Evolutionary conservation across 441 rosid species (phyloP), one percentile per base, ranked within the genome.

Genomic region (Melastoma candidum): DNA sequence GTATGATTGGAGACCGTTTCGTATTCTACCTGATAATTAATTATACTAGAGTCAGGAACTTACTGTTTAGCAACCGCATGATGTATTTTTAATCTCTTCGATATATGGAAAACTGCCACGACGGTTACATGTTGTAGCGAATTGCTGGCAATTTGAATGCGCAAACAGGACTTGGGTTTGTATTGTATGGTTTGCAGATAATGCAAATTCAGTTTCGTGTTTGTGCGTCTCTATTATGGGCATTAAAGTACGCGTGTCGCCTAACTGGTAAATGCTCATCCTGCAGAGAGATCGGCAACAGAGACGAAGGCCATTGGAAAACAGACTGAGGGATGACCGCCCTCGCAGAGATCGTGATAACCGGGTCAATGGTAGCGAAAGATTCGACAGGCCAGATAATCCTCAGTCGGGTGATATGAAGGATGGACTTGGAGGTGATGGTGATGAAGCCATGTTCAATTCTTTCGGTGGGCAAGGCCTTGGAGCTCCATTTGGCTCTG

Each of bases 301-400:
- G 63, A 85, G 94, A 64, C 93, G 86, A 43, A 83, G 77, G 73
- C 60, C 73, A 48, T 65, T 73, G 63, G 93, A 86, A 47, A 79
- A 73, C 64, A 76, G 96, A 56, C 72, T 86, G 70, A 87, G 82
- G 76, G 97, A 94, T 69, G 96, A 87, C 12, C 81, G 95, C n/a
- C 67, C 60, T 49, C 90, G 85, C 49, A 82, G 94, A 68, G 96
- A 87, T 25, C 93, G 85, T 53, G 95, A 86, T 0, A 68, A 54
- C 65, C 73, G 87, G 52, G 67, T 63, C 26, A 80, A 80, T 67
- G 95, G 87, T 4, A 68, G 75, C 44, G 96, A 85, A 43, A 84
- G 92, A 74, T 73, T 49, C 53, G 95, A 83, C 63, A 74, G 95
- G 73, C 65, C 85, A 17, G 98, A 84, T 49, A 84, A 84, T 63